Conservation (phyloP, 345 rosid species). For the Brassica rapa region DNA sequence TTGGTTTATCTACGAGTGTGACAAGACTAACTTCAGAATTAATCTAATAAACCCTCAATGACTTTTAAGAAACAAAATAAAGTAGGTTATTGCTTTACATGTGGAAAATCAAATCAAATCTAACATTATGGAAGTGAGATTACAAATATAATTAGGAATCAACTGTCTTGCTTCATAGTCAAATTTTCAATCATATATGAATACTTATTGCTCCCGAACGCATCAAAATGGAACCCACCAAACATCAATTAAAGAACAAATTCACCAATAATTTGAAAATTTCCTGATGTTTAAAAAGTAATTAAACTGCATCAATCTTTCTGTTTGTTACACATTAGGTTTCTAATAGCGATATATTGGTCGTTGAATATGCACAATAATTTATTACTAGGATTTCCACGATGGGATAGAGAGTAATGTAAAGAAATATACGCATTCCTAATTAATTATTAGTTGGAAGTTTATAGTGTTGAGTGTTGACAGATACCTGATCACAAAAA, state of each 20-base stretch:
- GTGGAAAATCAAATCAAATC: slow-evolving; percentile 14
- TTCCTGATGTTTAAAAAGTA: background rate
- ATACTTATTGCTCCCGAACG: slow-evolving; percentile 23
- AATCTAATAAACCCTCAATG: background rate
- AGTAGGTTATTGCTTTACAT: background rate
- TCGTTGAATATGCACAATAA: background rate
- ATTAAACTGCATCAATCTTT: background rate
- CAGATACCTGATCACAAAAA: too few species aligned
- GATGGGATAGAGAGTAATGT: background rate
- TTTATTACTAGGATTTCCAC: background rate
- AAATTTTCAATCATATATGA: slow-evolving; percentile 30
- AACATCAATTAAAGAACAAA: slow-evolving; percentile 32
- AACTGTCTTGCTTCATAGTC: slow-evolving; percentile 33
- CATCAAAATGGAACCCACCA: slow-evolving; percentile 41
- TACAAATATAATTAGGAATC: slow-evolving; percentile 22
- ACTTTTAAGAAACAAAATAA: background rate
- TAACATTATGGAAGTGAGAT: slow-evolving; percentile 13
- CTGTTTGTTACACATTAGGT: slow-evolving; percentile 1
- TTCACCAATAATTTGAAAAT: slow-evolving; percentile 23
- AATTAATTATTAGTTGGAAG: background rate
- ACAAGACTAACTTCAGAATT: slow-evolving; percentile 7
- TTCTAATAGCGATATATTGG: background rate
- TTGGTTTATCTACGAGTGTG: background rate
- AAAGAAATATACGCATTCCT: background rate
- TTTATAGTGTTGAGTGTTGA: background rate